phyloP scores from a whole-genome alignment of 495 filamentous ascomycete species.

The Podospora pseudoanserina region DNA sequence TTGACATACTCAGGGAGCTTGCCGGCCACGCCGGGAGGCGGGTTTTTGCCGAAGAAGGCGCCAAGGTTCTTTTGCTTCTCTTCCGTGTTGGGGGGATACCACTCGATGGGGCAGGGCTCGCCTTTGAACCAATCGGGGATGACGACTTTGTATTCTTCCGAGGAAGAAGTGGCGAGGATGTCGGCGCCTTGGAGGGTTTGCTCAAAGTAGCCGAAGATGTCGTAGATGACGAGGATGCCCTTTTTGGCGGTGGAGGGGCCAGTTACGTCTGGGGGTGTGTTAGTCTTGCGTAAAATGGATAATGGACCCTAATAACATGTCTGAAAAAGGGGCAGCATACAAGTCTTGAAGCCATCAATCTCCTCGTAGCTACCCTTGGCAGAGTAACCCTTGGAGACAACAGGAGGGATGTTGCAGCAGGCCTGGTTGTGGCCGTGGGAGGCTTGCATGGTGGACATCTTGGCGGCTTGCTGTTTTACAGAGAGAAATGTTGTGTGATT shows the following conservation, averaged over 20 bases:
- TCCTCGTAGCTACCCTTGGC: slow-evolving; percentile 63
- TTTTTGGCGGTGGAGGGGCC: slow-evolving; percentile 55
- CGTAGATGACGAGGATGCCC: slow-evolving; percentile 61
- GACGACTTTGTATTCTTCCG: slow-evolving; percentile 59
- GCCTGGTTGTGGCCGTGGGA: slow-evolving; percentile 57
- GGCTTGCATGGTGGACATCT: slow-evolving; percentile 50
- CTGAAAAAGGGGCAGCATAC: slow-evolving; percentile 32
- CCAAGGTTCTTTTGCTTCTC: slow-evolving; percentile 75
- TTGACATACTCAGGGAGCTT: slow-evolving; percentile 61
- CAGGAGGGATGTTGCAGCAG: slow-evolving; percentile 66
- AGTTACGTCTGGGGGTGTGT: slow-evolving; percentile 51
- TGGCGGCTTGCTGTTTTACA: slow-evolving; percentile 27
- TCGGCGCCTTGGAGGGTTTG: slow-evolving; percentile 69
- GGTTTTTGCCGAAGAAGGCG: slow-evolving; percentile 69
- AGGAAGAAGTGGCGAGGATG: slow-evolving; percentile 56
- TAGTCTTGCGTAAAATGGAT: background rate
- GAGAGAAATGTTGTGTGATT: background rate
- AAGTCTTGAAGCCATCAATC: slow-evolving; percentile 65
- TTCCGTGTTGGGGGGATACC: slow-evolving; percentile 74
- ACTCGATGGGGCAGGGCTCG: slow-evolving; percentile 51
- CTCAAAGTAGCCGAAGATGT: slow-evolving; percentile 70
- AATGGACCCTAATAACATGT: too few relatives aligned
- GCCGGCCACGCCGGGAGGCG: slow-evolving; percentile 57
- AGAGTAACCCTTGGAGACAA: slow-evolving; percentile 57
- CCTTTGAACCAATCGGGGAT: slow-evolving; percentile 70